These are phyloP conservation scores for Rhizophagus prolifer DNA, from an alignment of 192 early-diverging fungal species.

Conservation along the genomic window DNA sequence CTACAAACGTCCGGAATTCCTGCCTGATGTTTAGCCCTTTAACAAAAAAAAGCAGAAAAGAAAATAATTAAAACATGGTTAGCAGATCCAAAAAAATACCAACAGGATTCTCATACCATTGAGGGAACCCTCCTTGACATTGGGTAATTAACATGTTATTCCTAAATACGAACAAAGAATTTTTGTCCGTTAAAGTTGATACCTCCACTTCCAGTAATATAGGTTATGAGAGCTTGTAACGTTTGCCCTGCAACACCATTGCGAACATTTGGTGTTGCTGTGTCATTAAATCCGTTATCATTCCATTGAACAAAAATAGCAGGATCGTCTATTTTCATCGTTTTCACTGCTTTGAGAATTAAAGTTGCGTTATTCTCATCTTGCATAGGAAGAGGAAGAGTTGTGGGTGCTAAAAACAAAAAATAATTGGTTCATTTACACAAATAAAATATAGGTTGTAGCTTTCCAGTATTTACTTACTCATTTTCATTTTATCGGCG, in stretches of 20 bases:
- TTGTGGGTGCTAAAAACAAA: background rate
- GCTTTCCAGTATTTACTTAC: background rate
- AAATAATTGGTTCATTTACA: background rate
- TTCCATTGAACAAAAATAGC: background rate
- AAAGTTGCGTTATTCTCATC: background rate
- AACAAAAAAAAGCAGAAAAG: background rate
- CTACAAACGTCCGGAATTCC: background rate
- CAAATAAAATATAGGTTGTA: background rate
- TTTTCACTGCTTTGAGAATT: background rate
- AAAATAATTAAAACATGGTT: background rate
- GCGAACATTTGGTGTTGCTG: background rate
- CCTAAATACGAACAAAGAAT: background rate
- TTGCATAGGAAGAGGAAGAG: background rate
- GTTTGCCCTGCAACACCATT: background rate
- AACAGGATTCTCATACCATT: background rate
- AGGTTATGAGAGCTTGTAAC: background rate
- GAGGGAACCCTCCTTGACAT: background rate
- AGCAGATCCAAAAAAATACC: background rate
- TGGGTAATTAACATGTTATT: background rate
- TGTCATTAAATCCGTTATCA: background rate
- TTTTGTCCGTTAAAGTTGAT: background rate
- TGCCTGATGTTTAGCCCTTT: background rate
- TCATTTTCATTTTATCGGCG: background rate
- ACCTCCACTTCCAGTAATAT: background rate
- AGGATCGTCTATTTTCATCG: background rate